Base-by-base conservation (phyloP, 805 yeast species). In the Kuraishia floccosa region DNA sequence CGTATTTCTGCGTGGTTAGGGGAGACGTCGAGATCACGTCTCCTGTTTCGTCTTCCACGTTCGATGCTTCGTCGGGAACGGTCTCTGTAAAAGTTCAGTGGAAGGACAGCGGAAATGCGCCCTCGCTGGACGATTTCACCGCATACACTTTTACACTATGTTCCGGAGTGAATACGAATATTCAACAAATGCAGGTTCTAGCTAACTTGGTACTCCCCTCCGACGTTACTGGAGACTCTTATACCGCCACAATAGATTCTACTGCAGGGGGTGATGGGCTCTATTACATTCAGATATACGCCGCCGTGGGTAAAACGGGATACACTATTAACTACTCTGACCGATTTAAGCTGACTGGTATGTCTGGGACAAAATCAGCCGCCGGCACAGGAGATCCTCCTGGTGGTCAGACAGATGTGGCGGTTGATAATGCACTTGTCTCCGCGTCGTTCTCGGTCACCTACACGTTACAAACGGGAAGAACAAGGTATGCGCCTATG, bases 401-500 rank as follows among this genome's bases (percentile, higher is more conserved):
- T 24, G 50, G 35, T 23, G 58, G 62, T 4, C 60, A 65, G 41
- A 26, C 37, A 10, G 30, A 26, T 5, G 49, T 43, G 17, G 46
- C 51, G 3, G 50, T 50, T 7, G 50, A 53, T n/a, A 52, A 68
- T 1, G 54, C 52, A 7, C 64, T 60, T 40, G 52, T 59, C 20
- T 55, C 73, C 0, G 54, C 50, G 9, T 76, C 85, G 3, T 79
- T 78, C 50, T 49, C 76, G 3, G 58, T 86, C 5, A 68, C 93
- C 2, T 89, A 87, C 56, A 68, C 83, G 3, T 39, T 43, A 43
- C 97, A 89, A 58, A 78, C 91, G 0, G 95, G 95, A 19, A 53
- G 42, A 14, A 72, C 82, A 7, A 69, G 87, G 43, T 83, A 57
- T 52, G 96, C 97, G 1, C 96, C 96, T 32, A 84, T 86, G 95